Evolutionary conservation across 73 alveolate genomes (phyloP).

Genomic region (Blepharisma stoltei): DNA sequence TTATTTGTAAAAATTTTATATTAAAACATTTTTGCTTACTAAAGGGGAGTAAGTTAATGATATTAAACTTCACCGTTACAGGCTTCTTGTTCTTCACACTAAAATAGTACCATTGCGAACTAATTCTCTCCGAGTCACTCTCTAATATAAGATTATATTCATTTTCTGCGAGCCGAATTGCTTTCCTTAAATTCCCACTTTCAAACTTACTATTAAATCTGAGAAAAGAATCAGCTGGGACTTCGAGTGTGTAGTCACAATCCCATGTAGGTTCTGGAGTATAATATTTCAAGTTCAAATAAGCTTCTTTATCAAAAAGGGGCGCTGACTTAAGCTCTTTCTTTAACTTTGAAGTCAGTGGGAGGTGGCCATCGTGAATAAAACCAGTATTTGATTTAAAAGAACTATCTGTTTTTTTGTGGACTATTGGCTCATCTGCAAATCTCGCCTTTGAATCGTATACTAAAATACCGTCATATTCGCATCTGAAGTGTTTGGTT

Average conservation of each 20-base stretch:
- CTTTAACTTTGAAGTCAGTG: not conserved
- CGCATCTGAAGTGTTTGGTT: too few species aligned
- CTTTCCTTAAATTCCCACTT: constrained; percentile 41
- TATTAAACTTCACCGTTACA: constrained; percentile 45
- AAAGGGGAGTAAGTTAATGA: constrained; percentile 79
- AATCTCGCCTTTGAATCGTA: too few species aligned
- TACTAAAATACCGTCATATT: too few species aligned
- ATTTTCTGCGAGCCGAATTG: constrained; percentile 29
- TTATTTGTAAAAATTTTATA: too few species aligned
- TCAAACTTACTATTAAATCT: constrained; percentile 50
- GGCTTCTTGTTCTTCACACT: constrained; percentile 31
- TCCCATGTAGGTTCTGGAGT: not conserved
- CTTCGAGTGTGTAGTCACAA: not conserved
- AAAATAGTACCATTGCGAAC: constrained; percentile 37
- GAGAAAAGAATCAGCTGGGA: constrained; percentile 26
- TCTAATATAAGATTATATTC: constrained; percentile 55
- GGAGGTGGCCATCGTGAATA: too few species aligned
- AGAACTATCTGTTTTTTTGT: too few species aligned
- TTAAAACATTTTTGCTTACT: too few species aligned
- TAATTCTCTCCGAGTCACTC: constrained; percentile 57
- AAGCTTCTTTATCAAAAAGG: not conserved
- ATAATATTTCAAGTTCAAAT: constrained; percentile 14
- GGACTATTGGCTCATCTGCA: too few species aligned
- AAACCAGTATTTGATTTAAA: too few species aligned
- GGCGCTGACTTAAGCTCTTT: constrained; percentile 16